These are phyloP conservation scores for Pezizomycotina sp. DNA, from an alignment of 2,329 filamentous ascomycete species.

Conservation along the genomic window DNA sequence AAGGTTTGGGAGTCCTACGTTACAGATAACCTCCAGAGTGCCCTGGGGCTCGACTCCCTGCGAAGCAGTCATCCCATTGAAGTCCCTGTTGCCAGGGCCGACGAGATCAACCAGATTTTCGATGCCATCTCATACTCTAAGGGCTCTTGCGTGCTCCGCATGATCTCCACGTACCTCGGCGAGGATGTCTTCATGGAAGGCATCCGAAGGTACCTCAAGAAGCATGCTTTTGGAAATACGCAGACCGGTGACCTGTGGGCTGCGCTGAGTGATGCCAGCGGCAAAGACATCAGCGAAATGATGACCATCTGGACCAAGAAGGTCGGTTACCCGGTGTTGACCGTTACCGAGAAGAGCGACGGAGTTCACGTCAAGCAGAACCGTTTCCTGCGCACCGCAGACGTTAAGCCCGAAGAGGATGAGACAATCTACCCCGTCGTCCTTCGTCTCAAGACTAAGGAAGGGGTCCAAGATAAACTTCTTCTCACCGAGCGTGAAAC, in stretches of 20 bases:
- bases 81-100: slow-evolving; percentile 83
- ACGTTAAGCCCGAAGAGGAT: slow-evolving; percentile 87
- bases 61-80: slow-evolving; percentile 94
- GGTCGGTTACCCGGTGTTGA: slow-evolving; percentile 80
- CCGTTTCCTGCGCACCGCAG: slow-evolving; percentile 78
- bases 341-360: slow-evolving; percentile 53
- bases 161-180: slow-evolving; percentile 91
- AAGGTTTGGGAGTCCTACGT: slow-evolving; percentile 96
- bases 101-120: slow-evolving; percentile 96
- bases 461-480: slow-evolving; percentile 62
- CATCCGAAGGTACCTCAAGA: slow-evolving; percentile 78
- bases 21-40: slow-evolving; percentile 76
- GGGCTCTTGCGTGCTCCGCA: slow-evolving; percentile 84
- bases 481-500: slow-evolving; percentile 57
- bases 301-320: slow-evolving; percentile 98
- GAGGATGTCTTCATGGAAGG: slow-evolving; percentile 88
- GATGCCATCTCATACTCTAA: slow-evolving; percentile 96
- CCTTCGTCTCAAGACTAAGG: slow-evolving; percentile 65
- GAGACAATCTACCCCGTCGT: slow-evolving; percentile 77
- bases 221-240: slow-evolving; percentile 93
- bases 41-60: slow-evolving; percentile 72
- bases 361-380: slow-evolving; percentile 85
- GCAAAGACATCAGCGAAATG: slow-evolving; percentile 74
- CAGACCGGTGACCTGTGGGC: slow-evolving; percentile 75
- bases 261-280: slow-evolving; percentile 70